Evolutionary conservation across 306 rosid genomes (phyloP), one percentile per base, ranked within the genome.

Genomic region (Urtica urens): DNA sequence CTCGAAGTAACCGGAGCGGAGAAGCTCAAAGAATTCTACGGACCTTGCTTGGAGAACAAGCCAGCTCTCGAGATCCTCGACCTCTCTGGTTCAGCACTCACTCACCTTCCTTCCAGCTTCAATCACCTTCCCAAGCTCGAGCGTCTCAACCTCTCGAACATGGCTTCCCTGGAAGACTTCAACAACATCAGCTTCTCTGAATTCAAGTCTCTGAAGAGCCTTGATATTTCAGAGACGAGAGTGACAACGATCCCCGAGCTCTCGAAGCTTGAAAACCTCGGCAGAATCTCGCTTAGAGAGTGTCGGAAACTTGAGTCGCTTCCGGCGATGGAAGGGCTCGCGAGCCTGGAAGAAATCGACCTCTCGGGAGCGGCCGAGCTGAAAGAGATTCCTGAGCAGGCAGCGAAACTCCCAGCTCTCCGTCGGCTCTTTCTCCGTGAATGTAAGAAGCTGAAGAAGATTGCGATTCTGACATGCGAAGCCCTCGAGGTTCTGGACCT

Each of bases 401-500:
- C 0, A 3, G 20, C 8, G 35, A 22, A 10, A 0, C 10, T n/a
- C 3, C 0, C 3, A 4, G 44, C 30, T 10, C 40, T 56, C 11
- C 11, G 23, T 15, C n/a, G 30, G 5, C 33, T 67, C 24, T 13
- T 46, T 12, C 46, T 67, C 23, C 10, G 18, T 13, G 38, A 30
- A 9, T 67, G 72, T 30, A 34, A 3, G 52, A 43, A 29, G 31
- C 44, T 59, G 10, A 11, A 14, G 30, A 55, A 12, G 38, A 46
- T 59, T 41, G 57, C 72, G 4, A 28, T 4, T 7, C 10, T 46
- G 15, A 14, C 3, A 5, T 25, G 27, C 26, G 50, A 1, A 7
- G 53, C 53, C 34, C 58, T 68, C 6, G 57, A 68, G 62, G 56
- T 37, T 41, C 56, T 68, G 37, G 35, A 62, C 51, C 51, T 68